Evolutionary conservation across 495 filamentous ascomycete genomes (phyloP).

Genomic region (Xylaria acuta): DNA sequence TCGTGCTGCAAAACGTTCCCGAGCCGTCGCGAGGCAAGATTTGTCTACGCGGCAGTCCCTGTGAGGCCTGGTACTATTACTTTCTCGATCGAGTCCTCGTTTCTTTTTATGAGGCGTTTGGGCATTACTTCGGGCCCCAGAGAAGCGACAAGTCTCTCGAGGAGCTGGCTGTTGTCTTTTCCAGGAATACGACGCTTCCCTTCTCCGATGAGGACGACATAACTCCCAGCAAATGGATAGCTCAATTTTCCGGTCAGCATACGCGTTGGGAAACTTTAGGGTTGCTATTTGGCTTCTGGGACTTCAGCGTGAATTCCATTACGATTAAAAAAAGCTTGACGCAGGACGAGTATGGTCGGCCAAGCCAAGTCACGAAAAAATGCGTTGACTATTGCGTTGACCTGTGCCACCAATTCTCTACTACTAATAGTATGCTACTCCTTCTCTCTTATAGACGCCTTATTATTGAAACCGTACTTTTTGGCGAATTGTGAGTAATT

Average conservation of each 20-base stretch:
- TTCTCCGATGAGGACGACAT: slow-evolving; percentile 44
- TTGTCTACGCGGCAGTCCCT: slow-evolving; percentile 9
- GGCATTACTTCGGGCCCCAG: slow-evolving; percentile 27
- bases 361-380: slow-evolving; percentile 47
- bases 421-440: slow-evolving; percentile 56
- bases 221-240: slow-evolving; percentile 41
- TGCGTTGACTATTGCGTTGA: slow-evolving; percentile 52
- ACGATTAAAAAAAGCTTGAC: slow-evolving; percentile 22
- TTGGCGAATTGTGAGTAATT: no score
- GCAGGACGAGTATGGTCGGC: slow-evolving; percentile 29
- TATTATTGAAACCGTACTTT: slow-evolving; percentile 38
- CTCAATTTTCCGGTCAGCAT: slow-evolving; percentile 55
- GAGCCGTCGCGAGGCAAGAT: slow-evolving; percentile 34
- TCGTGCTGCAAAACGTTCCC: slow-evolving; percentile 53
- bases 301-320: slow-evolving; percentile 23
- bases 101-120: slow-evolving; percentile 32
- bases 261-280: slow-evolving; percentile 68
- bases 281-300: slow-evolving; percentile 57
- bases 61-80: slow-evolving; percentile 34
- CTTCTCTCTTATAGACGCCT: slow-evolving; percentile 53
- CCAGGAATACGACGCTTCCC: slow-evolving; percentile 31
- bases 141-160: slow-evolving; percentile 28
- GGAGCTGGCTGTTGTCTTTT: slow-evolving; percentile 33
- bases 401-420: slow-evolving; percentile 54
- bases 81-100: slow-evolving; percentile 22